Conservation (phyloP, 192 early-diverging fungal species). For the Mortierella claussenii region DNA sequence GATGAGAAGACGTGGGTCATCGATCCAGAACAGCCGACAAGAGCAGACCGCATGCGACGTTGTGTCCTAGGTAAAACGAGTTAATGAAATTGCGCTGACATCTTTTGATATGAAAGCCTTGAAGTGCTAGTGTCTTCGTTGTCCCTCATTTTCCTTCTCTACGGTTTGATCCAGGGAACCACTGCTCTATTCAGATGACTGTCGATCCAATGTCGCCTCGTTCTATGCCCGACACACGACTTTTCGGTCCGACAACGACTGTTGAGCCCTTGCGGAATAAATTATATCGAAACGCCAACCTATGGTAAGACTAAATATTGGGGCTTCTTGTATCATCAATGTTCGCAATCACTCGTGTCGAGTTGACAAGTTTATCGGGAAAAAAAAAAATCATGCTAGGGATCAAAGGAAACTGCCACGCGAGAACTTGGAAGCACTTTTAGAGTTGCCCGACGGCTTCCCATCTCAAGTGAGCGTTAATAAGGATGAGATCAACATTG, state of each 20-base stretch:
- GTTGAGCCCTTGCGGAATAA: conserved; percentile 42
- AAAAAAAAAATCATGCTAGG: no score
- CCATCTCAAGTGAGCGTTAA: conserved; percentile 23
- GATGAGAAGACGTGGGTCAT: conserved; percentile 49
- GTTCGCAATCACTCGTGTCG: no score
- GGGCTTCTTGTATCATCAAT: no score
- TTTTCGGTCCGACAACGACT: conserved; percentile 27
- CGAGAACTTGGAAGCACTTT: conserved; percentile 25
- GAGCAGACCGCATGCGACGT: conserved; percentile 43
- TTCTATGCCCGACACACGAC: conserved; percentile 21
- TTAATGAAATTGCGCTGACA: no score
- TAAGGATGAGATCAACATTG: conserved; percentile 48
- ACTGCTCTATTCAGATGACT: conserved; percentile 45
- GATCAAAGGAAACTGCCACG: conserved; percentile 19
- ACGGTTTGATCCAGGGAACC: no score
- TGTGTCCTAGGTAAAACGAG: conserved; percentile 45
- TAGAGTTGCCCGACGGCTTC: conserved; percentile 37
- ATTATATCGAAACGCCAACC: conserved; percentile 16
- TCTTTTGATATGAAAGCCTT: no score
- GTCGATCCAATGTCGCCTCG: conserved; percentile 29
- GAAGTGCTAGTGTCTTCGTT: no score
- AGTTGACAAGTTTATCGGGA: background rate
- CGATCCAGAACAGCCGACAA: conserved; percentile 48
- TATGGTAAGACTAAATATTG: conserved; percentile 28
- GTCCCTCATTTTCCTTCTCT: no score